Evolutionary conservation across 768 basidiomycete genomes (phyloP).

Genomic region (Boletus sp.): DNA sequence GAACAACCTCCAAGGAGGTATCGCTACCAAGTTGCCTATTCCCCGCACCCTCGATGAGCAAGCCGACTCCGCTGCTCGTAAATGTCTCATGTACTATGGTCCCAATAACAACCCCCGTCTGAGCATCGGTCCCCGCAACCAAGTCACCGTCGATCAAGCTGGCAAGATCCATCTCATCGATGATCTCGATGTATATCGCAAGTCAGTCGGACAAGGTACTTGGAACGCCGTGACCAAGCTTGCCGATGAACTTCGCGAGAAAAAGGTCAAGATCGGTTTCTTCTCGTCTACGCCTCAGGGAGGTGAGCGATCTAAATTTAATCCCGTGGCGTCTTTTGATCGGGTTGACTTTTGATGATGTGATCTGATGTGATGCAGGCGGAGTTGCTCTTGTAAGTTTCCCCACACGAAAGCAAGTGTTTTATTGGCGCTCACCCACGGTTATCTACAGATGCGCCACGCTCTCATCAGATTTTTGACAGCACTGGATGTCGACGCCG

Average conservation of each 20-base stretch:
- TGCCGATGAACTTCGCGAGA: slow-evolving; percentile 80
- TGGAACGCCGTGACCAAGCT: slow-evolving; percentile 84
- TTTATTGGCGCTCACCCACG: slow-evolving; percentile 13
- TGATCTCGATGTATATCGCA: slow-evolving; percentile 74
- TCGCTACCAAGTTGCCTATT: slow-evolving; percentile 63
- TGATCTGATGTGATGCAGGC: slow-evolving; percentile 43
- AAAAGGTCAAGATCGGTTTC: slow-evolving; percentile 88
- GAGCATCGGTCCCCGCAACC: slow-evolving; percentile 78
- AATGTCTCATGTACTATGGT: slow-evolving; percentile 80
- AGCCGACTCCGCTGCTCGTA: slow-evolving; percentile 83
- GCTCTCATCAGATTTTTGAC: slow-evolving; percentile 85
- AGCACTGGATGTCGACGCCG: slow-evolving; percentile 74
- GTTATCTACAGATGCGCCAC: slow-evolving; percentile 75
- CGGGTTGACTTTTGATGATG: slow-evolving; percentile 7
- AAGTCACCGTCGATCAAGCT: slow-evolving; percentile 83
- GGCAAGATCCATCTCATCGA: slow-evolving; percentile 86
- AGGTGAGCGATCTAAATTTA: slow-evolving; percentile 44
- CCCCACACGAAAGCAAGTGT: slow-evolving; percentile 15
- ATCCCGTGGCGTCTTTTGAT: slow-evolving; percentile 17
- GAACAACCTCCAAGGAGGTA: slow-evolving; percentile 42
- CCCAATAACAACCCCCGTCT: slow-evolving; percentile 83
- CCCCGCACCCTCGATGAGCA: slow-evolving; percentile 80
- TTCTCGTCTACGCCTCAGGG: slow-evolving; percentile 96
- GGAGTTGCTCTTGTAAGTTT: slow-evolving; percentile 85
- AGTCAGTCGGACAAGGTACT: slow-evolving; percentile 67